Evolutionary conservation across 768 basidiomycete genomes (phyloP).

Genomic region (Suillus subaureus): DNA sequence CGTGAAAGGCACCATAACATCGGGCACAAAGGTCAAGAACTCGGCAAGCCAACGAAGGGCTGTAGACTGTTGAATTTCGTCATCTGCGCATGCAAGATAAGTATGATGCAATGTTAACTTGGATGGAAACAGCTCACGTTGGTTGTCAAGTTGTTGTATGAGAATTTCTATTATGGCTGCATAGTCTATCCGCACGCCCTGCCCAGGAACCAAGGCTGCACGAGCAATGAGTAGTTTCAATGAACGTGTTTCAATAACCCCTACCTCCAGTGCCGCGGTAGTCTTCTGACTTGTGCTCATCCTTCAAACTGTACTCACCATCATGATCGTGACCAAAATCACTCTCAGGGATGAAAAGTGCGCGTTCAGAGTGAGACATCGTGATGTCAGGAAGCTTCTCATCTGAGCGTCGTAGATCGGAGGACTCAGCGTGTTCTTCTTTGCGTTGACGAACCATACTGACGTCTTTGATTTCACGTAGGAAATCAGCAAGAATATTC

Average conservation of each 20-base stretch:
- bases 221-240: conserved; percentile 12
- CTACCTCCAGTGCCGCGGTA: conserved; percentile 68
- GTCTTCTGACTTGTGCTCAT: conserved; percentile 54
- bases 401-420: conserved; percentile 42
- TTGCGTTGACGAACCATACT: conserved; percentile 70
- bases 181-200: conserved; percentile 91
- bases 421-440: conserved; percentile 51
- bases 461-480: conserved; percentile 88
- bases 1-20: conserved; percentile 93
- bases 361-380: conserved; percentile 56
- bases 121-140: conserved; percentile 57
- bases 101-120: conserved; percentile 6
- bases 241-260: conserved; percentile 16
- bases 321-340: conserved; percentile 39
- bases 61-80: conserved; percentile 92
- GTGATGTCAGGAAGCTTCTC: conserved; percentile 65
- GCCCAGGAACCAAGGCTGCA: conserved; percentile 87
- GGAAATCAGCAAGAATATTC: conserved; percentile 83
- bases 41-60: conserved; percentile 94
- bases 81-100: conserved; percentile 46
- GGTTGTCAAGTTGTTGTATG: conserved; percentile 79
- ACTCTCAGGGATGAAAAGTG: conserved; percentile 56
- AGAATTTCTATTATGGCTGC: conserved; percentile 92
- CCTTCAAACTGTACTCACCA: conserved; percentile 42
- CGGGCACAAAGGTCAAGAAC: conserved; percentile 83